These are phyloP conservation scores for Macrotyloma uniflorum DNA, from an alignment of 306 rosid species.

Conservation along the genomic window DNA sequence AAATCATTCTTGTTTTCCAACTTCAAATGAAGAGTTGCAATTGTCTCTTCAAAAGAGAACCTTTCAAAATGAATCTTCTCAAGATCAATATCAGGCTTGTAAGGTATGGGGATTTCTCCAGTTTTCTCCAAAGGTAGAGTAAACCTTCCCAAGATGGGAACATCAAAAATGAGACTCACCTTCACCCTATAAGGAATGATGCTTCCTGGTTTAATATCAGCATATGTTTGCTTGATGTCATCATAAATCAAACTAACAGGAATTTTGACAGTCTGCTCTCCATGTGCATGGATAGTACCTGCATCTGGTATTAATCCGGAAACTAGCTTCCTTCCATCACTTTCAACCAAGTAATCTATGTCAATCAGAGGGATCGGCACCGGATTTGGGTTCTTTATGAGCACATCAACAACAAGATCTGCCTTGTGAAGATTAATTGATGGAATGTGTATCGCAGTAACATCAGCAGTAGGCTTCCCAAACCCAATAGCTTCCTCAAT, in stretches of 20 bases:
- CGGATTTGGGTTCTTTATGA: constrained; percentile 87
- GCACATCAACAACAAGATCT: constrained; percentile 83
- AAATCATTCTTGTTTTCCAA: constrained; percentile 95
- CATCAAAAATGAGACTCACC: constrained; percentile 86
- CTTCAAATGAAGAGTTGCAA: constrained; percentile 84
- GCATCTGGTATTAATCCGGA: constrained; percentile 95
- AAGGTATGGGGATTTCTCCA: constrained; percentile 92
- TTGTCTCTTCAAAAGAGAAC: constrained; percentile 87
- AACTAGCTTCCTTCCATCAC: constrained; percentile 85
- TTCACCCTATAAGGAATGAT: constrained; percentile 78
- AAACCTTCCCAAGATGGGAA: constrained; percentile 82
- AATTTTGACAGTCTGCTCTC: constrained; percentile 80
- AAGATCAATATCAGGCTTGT: constrained; percentile 90
- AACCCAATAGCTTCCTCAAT: constrained; percentile 85
- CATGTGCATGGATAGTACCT: constrained; percentile 86
- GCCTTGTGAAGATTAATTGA: constrained; percentile 68
- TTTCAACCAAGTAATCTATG: constrained; percentile 81
- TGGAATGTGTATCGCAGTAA: constrained; percentile 68
- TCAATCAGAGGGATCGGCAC: constrained; percentile 91
- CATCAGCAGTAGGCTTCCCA: constrained; percentile 94
- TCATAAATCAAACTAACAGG: constrained; percentile 74
- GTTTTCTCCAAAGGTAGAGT: constrained; percentile 90
- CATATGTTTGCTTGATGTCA: constrained; percentile 78
- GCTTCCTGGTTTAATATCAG: constrained; percentile 80
- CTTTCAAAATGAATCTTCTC: constrained; percentile 77